phyloP scores from a whole-genome alignment of 345 rosid genomes.

The Eucalyptus rudis region DNA sequence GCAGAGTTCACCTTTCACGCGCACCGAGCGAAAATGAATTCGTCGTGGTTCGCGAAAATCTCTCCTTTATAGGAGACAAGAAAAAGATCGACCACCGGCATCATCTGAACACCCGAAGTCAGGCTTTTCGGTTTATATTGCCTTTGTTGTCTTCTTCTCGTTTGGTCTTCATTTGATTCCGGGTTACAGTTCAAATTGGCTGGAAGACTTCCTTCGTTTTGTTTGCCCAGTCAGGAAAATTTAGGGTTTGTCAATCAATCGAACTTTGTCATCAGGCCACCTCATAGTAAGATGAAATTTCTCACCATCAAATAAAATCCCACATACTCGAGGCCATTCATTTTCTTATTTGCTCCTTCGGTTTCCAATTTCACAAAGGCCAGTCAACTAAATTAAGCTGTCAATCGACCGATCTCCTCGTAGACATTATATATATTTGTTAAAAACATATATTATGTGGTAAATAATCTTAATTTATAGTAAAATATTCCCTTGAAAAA shows the following conservation, averaged over 20 bases:
- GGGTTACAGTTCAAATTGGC: neutral
- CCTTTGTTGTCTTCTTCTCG: neutral
- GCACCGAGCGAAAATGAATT: neutral
- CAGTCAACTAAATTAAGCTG: neutral
- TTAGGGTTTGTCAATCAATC: neutral
- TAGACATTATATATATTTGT: neutral
- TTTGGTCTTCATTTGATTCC: neutral
- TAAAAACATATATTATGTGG: neutral
- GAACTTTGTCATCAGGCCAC: neutral
- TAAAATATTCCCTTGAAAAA: neutral
- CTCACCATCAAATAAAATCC: neutral
- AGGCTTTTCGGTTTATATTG: neutral
- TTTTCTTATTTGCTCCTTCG: neutral
- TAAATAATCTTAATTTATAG: neutral
- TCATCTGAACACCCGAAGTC: neutral
- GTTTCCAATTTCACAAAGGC: neutral
- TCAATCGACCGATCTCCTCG: neutral
- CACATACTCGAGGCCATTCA: neutral
- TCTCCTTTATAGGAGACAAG: neutral
- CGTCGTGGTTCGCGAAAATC: neutral
- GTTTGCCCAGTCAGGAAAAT: neutral
- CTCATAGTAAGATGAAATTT: neutral
- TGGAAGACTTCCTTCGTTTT: neutral
- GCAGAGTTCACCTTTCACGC: neutral
- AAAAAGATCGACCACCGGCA: neutral